A percentile compares a stretch with the other conserved stretches of the same genome.
These are phyloP conservation scores for Raphanus sativus DNA, from an alignment of 345 rosid species.

Conservation along the genomic window DNA sequence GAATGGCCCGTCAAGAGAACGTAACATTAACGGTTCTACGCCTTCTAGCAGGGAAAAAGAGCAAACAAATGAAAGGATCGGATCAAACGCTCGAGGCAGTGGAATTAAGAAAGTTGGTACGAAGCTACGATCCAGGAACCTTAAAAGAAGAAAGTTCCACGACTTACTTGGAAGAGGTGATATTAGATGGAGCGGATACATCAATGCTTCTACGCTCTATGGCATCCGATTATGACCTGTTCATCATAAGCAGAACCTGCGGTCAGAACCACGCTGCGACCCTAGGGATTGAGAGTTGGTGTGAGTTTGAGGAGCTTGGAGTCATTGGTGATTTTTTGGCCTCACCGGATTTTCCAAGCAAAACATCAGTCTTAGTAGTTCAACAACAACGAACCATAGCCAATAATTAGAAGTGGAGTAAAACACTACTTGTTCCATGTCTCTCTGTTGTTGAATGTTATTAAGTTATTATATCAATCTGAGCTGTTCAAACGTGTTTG, in stretches of 20 bases:
- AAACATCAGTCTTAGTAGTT: slow-evolving; percentile 36
- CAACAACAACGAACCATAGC: slow-evolving; percentile 34
- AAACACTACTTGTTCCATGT: background rate
- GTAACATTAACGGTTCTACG: slow-evolving; percentile 39
- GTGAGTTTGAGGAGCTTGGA: slow-evolving; percentile 67
- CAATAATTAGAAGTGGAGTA: slow-evolving; percentile 8
- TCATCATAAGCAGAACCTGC: slow-evolving; percentile 49
- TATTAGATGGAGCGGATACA: slow-evolving; percentile 46
- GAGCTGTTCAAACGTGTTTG: background rate
- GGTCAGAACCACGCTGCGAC: slow-evolving; percentile 39
- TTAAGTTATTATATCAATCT: background rate
- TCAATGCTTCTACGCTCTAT: slow-evolving; percentile 41
- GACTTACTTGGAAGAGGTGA: slow-evolving; percentile 34
- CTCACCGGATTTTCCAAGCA: slow-evolving; percentile 46
- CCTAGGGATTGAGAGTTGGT: slow-evolving; percentile 48
- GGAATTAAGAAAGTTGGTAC: slow-evolving; percentile 34
- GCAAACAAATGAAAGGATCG: slow-evolving; percentile 21
- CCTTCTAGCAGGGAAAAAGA: slow-evolving; percentile 6
- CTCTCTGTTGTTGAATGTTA: slow-evolving; percentile 11
- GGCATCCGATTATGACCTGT: slow-evolving; percentile 44
- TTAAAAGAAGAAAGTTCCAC: slow-evolving; percentile 13
- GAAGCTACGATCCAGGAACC: slow-evolving; percentile 1
- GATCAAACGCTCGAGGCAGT: slow-evolving; percentile 40
- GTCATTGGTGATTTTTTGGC: slow-evolving; percentile 58
- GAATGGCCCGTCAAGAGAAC: slow-evolving; percentile 40